Evolutionary conservation across 352 stramenopile genomes (phyloP).

Genomic region (Globisporangium perplexum): DNA sequence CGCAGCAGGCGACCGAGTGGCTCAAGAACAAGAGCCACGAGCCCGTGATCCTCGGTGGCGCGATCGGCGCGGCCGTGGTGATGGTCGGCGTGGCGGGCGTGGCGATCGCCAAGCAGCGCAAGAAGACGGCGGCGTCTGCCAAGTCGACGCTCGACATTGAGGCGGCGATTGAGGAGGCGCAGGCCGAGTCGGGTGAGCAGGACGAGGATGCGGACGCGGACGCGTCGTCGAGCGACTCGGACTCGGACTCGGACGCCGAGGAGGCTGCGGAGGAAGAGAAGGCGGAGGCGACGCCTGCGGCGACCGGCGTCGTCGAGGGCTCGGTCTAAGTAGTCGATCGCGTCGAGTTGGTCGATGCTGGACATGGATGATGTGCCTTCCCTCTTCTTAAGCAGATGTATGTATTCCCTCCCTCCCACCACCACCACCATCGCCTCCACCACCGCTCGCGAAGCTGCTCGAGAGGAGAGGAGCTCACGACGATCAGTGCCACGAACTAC

Average conservation of each 20-base stretch:
- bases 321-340: conserved; percentile 37
- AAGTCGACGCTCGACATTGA: conserved; percentile 36
- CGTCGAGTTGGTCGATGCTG: background rate
- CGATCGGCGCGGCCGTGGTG: conserved; percentile 39
- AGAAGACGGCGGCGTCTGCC: conserved; percentile 29
- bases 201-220: conserved; percentile 31
- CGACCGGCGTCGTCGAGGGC: conserved; percentile 43
- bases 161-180: conserved; percentile 23
- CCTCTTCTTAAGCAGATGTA: conserved; percentile 11
- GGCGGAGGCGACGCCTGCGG: conserved; percentile 22
- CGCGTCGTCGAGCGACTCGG: conserved; percentile 19
- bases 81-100: conserved; percentile 38
- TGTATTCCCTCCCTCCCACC: conserved; percentile 7
- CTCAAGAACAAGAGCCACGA: conserved; percentile 31
- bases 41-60: conserved; percentile 26
- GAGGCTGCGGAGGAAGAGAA: conserved; percentile 34
- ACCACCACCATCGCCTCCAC: no score
- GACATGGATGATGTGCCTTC: background rate
- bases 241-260: conserved; percentile 36
- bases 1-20: conserved; percentile 34
- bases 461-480: background rate
- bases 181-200: conserved; percentile 27
- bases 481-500: no score
- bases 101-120: conserved; percentile 40
- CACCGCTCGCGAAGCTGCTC: background rate